Conservation (phyloP, 768 basidiomycete genomes). For the Auriscalpium microsporum region DNA sequence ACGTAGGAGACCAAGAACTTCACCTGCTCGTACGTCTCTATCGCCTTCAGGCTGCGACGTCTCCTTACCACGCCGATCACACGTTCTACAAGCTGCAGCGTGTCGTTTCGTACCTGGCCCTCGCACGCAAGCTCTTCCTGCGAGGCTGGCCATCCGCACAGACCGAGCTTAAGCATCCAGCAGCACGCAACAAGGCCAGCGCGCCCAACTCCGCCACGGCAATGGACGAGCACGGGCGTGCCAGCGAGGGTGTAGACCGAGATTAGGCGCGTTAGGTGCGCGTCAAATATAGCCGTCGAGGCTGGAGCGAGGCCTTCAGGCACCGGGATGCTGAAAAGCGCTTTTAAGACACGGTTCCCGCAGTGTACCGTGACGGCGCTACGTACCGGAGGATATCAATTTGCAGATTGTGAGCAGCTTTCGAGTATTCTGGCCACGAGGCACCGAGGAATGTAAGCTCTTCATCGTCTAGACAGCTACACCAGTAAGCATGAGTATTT, state of each 20-base stretch:
- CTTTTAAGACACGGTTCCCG: neutral
- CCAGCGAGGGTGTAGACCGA: constrained; percentile 67
- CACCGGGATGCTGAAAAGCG: constrained; percentile 61
- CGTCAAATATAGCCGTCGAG: constrained; percentile 50
- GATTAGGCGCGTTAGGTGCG: constrained; percentile 56
- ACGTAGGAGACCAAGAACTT: constrained; percentile 73
- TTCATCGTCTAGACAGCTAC: constrained; percentile 74
- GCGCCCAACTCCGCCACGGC: constrained; percentile 89
- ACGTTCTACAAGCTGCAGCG: constrained; percentile 61
- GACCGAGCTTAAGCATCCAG: constrained; percentile 86
- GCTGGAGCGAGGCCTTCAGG: constrained; percentile 84
- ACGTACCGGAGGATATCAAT: constrained; percentile 73
- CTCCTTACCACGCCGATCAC: constrained; percentile 66
- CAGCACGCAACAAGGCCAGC: constrained; percentile 89
- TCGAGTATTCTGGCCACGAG: constrained; percentile 72
- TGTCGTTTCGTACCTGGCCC: constrained; percentile 31
- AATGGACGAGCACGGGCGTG: constrained; percentile 71
- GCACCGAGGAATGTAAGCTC: constrained; percentile 84
- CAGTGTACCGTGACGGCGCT: neutral
- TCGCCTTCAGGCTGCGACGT: constrained; percentile 78
- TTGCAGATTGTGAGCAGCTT: constrained; percentile 49
- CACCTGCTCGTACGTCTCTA: constrained; percentile 94
- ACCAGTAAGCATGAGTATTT: neutral
- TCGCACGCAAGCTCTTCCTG: neutral
- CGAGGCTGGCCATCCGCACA: constrained; percentile 61